A percentile compares a stretch with the other conserved stretches of the same genome.
Conservation (phyloP, 2,329 filamentous ascomycete species). For the Fusarium nelsonii region DNA sequence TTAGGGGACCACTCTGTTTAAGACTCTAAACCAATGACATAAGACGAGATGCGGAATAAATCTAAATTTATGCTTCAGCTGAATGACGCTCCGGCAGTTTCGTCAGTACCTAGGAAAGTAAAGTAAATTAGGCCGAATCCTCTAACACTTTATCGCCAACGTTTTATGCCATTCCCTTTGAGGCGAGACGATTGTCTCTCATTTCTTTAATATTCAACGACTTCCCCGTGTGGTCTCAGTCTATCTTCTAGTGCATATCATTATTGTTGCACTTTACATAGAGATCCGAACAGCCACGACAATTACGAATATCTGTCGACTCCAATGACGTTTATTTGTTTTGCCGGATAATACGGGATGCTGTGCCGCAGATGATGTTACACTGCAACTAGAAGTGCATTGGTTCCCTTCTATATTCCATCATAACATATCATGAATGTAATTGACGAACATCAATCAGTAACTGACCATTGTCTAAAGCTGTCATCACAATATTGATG, state of each 20-base stretch:
- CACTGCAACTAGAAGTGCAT: background rate
- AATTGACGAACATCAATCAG: background rate
- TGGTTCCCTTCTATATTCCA: background rate
- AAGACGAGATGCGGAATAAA: background rate
- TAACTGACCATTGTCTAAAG: background rate
- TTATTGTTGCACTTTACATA: background rate
- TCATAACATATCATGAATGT: background rate
- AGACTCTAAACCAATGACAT: conserved; percentile 25
- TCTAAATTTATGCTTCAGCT: conserved; percentile 33
- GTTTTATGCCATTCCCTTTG: background rate
- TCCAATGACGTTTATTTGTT: conserved; percentile 25
- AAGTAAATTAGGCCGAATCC: background rate
- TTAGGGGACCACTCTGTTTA: conserved; percentile 16
- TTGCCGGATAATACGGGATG: conserved; percentile 18
- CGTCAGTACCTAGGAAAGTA: background rate
- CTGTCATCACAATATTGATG: background rate
- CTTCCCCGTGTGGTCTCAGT: background rate
- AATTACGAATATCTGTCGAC: conserved; percentile 17
- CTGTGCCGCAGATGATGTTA: conserved; percentile 11
- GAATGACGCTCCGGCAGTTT: conserved; percentile 17
- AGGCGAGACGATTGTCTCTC: background rate
- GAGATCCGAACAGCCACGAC: conserved; percentile 3
- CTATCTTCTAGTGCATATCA: background rate
- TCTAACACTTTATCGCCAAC: conserved; percentile 5
- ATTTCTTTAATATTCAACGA: background rate